Conservation (phyloP, 768 basidiomycete species). For the Tylopilus subfusipes region DNA sequence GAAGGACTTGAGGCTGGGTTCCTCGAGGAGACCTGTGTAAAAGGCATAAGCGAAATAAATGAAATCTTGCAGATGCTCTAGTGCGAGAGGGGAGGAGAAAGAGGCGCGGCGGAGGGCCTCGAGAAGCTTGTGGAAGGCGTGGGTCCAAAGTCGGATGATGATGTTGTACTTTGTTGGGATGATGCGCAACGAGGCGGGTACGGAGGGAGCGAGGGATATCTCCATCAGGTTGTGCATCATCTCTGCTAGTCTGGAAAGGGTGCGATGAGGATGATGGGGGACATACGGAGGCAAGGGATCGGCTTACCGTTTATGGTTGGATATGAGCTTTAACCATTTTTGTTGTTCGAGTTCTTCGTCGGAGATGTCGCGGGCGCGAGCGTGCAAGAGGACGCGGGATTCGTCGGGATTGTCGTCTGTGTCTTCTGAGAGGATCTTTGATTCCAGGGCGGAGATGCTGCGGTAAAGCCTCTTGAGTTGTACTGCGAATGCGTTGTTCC, state of each 20-base stretch:
- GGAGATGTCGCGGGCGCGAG: slow-evolving; percentile 29
- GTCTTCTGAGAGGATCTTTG: slow-evolving; percentile 63
- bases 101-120: slow-evolving; percentile 87
- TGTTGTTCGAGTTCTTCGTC: slow-evolving; percentile 68
- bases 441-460: slow-evolving; percentile 75
- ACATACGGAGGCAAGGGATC: not conserved
- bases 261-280: slow-evolving; percentile 1
- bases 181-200: slow-evolving; percentile 84
- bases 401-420: slow-evolving; percentile 49
- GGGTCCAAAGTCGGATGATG: slow-evolving; percentile 88
- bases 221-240: slow-evolving; percentile 84
- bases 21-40: slow-evolving; percentile 86
- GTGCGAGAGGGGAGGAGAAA: slow-evolving; percentile 55
- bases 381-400: slow-evolving; percentile 35
- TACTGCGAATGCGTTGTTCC: slow-evolving; percentile 64
- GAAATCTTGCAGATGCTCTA: slow-evolving; percentile 92
- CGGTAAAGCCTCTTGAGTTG: slow-evolving; percentile 85
- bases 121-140: slow-evolving; percentile 85
- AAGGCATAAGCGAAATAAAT: slow-evolving; percentile 95
- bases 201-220: slow-evolving; percentile 79
- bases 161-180: slow-evolving; percentile 96
- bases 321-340: slow-evolving; percentile 68
- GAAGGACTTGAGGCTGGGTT: slow-evolving; percentile 65
- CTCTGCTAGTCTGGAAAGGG: slow-evolving; percentile 72
- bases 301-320: slow-evolving; percentile 83